Conservation (phyloP, 768 basidiomycete species). For the Sporobolomyces pararoseus region DNA sequence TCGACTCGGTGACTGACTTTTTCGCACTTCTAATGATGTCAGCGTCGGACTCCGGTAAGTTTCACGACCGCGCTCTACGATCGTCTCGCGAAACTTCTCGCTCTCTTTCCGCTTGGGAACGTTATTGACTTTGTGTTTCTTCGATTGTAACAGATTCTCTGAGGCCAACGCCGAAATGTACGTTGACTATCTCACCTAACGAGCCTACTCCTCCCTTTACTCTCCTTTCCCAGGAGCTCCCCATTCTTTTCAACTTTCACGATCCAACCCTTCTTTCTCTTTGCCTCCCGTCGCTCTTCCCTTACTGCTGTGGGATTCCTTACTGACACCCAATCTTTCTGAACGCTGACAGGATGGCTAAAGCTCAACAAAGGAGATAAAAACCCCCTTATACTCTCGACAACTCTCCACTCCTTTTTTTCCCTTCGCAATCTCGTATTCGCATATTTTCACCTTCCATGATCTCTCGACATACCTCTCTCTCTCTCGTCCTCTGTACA, state of each 20-base stretch:
- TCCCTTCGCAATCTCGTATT: not conserved
- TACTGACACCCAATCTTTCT: not conserved
- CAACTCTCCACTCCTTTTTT: no score
- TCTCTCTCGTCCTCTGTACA: no score
- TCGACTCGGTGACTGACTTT: not conserved
- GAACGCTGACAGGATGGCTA: constrained; percentile 2
- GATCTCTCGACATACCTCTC: no score
- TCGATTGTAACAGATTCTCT: constrained; percentile 19
- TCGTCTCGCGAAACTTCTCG: not conserved
- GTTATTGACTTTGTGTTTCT: not conserved
- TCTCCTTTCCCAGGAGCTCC: not conserved
- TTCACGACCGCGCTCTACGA: not conserved
- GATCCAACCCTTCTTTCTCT: not conserved
- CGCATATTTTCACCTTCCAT: no score
- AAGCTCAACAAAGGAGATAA: constrained; percentile 18
- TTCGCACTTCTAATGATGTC: not conserved
- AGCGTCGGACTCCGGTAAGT: constrained; percentile 37
- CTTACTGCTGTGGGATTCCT: no score
- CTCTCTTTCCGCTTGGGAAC: not conserved
- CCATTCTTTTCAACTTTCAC: no score
- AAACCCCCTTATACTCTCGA: not conserved
- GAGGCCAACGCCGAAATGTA: constrained; percentile 21
- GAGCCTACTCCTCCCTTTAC: not conserved
- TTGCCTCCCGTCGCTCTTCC: no score
- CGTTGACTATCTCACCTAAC: not conserved